phyloP scores from a whole-genome alignment of 2,329 filamentous ascomycete species.

The Penicillium sp. region DNA sequence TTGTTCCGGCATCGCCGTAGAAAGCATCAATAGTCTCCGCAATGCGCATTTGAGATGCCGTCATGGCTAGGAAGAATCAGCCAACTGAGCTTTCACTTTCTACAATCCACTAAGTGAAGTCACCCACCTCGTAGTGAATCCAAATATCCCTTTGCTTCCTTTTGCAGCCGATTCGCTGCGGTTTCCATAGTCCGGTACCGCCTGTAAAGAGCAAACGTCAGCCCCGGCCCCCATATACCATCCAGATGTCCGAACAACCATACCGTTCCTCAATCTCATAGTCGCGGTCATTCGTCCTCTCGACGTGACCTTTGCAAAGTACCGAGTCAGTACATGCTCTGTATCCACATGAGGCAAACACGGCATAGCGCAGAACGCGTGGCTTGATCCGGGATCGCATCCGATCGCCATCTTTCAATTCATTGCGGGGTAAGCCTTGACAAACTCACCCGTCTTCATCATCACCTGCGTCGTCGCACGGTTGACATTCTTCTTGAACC shows the following conservation, averaged over 20 bases:
- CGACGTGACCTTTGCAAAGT: conserved; percentile 71
- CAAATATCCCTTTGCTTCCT: conserved; percentile 96
- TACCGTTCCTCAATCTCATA: conserved; percentile 96
- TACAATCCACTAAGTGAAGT: not conserved
- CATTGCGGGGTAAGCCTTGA: conserved; percentile 20
- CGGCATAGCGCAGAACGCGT: not conserved
- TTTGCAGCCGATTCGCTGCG: conserved; percentile 86
- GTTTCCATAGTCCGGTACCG: conserved; percentile 98
- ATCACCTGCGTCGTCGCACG: conserved; percentile 99
- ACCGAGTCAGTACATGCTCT: not conserved
- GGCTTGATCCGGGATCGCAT: not conserved
- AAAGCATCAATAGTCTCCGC: conserved; percentile 99
- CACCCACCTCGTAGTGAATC: conserved; percentile 81
- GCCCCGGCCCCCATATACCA: conserved; percentile 8
- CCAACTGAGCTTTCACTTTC: not conserved
- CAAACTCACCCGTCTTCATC: conserved; percentile 85
- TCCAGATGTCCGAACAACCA: conserved; percentile 2
- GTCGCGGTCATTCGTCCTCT: conserved; percentile 97
- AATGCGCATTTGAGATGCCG: conserved; percentile 97
- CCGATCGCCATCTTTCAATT: conserved; percentile 8
- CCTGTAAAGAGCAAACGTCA: conserved; percentile 48
- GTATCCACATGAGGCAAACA: not conserved
- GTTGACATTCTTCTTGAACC: conserved; percentile 96
- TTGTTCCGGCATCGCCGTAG: conserved; percentile 92
- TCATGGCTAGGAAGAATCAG: conserved; percentile 71